Evolutionary conservation across 2,329 filamentous ascomycete genomes (phyloP).

Genomic region (Aschersonia sp.): DNA sequence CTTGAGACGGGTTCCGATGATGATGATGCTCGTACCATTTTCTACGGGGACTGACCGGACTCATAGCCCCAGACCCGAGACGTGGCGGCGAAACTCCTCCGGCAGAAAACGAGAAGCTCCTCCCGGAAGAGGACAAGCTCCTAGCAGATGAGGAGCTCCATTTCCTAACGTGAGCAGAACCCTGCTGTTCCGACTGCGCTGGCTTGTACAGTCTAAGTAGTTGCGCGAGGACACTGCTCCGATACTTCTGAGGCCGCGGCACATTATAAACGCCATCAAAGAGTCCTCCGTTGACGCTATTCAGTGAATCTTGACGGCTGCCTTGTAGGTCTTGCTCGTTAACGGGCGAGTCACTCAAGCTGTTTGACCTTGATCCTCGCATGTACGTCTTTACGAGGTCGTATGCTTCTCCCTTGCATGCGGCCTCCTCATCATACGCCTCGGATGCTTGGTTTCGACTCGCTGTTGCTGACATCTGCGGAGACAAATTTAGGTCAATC

Average conservation of each 20-base stretch:
- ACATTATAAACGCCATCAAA: constrained; percentile 27
- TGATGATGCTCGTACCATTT: constrained; percentile 31
- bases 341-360: constrained; percentile 1
- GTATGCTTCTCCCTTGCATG: constrained; percentile 20
- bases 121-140: background rate
- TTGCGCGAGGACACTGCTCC: constrained; percentile 29
- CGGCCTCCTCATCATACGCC: background rate
- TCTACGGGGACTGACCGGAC: constrained; percentile 24
- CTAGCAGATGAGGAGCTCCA: constrained; percentile 13
- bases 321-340: constrained; percentile 7
- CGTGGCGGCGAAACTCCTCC: constrained; percentile 16
- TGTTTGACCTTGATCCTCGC: constrained; percentile 9
- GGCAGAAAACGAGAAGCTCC: background rate
- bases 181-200: constrained; percentile 11
- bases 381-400: constrained; percentile 29
- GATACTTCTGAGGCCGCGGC: constrained; percentile 24
- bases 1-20: constrained; percentile 23
- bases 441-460: constrained; percentile 1
- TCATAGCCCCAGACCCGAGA: constrained; percentile 22
- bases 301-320: constrained; percentile 8
- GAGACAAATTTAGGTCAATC: constrained; percentile 12
- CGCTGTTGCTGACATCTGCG: constrained; percentile 6
- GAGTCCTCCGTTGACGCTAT: constrained; percentile 22
- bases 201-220: constrained; percentile 31
- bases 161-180: constrained; percentile 9